Base-by-base conservation (phyloP, 2,329 filamentous ascomycete species). In the Botrytis galanthina region DNA sequence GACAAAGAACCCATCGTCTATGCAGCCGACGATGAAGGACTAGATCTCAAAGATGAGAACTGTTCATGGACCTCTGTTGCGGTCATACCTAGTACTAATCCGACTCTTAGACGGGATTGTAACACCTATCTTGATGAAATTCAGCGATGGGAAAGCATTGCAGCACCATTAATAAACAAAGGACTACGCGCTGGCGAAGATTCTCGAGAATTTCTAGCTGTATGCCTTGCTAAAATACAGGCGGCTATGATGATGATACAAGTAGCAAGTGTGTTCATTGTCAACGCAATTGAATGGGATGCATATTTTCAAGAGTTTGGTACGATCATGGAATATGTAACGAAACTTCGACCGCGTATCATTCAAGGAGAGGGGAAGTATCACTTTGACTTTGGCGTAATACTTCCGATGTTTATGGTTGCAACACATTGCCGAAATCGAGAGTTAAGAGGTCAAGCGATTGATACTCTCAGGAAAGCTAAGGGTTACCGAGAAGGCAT, bases 401-500 rank as follows among this genome's bases (percentile, higher is more conserved):
- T 76, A 20, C 67, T 71, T 37, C 64, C 72, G 3, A 57, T 76
- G 12, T 67, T 70, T 42, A 64, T 75, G 64, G 72, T 72, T 32
- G 70, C 61, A 18, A 48, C 73, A 12, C 70, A 73, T 39, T 76
- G 75, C 51, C 72, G 75, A 26, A 62, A 75, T 57, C 48, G 32
- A 35, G 39, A 57, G 10, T 46, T 73, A 20, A 72, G 75, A 35
- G 35, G 51, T 35, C 54, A 67, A 70, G 72, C 72, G 9, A 74
- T 76, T 37, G 44, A 70, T 35, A 42, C 73, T 20, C 42, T 75
- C 22, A 51, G 59, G 5, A 66, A 44, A 32, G 60, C 39, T n/a
- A 59, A 51, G 10, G 74, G 70, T 10, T 75, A 76, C 51, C 54
- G 70, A 44, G 75, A 76, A 71, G 74, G 75, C 6, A 62, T 76